Conservation (phyloP, 345 rosid genomes). For the Draba incana region DNA sequence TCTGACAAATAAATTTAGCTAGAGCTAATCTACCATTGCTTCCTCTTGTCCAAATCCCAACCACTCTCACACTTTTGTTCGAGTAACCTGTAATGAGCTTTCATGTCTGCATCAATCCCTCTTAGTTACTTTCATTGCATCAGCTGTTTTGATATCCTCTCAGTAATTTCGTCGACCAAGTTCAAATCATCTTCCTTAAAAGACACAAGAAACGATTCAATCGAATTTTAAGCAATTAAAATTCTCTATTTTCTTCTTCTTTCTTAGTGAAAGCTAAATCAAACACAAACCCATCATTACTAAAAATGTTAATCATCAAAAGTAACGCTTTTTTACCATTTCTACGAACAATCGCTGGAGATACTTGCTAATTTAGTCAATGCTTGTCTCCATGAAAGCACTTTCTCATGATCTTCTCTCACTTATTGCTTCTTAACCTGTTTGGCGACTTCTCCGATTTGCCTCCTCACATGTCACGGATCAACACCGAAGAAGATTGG, state of each 20-base stretch:
- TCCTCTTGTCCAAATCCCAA: slow-evolving; percentile 39
- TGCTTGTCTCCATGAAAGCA: slow-evolving; percentile 36
- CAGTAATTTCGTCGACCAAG: slow-evolving; percentile 35
- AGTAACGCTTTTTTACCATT: slow-evolving; percentile 30
- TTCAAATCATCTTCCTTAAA: slow-evolving; percentile 37
- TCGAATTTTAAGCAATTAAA: neutral
- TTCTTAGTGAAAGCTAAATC: too few species aligned
- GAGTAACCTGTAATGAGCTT: neutral
- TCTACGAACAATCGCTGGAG: slow-evolving; percentile 15
- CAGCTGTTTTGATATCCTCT: slow-evolving; percentile 12
- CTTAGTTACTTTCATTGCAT: neutral
- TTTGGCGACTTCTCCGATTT: slow-evolving; percentile 17
- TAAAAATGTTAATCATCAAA: too few species aligned
- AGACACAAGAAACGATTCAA: neutral
- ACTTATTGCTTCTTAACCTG: slow-evolving; percentile 33
- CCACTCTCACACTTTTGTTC: slow-evolving; percentile 15
- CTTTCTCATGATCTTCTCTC: slow-evolving; percentile 27
- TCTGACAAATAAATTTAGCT: slow-evolving; percentile 5
- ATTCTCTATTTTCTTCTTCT: neutral
- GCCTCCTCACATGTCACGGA: slow-evolving; percentile 32
- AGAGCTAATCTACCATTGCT: slow-evolving; percentile 28
- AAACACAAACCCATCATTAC: neutral
- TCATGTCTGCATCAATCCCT: slow-evolving; percentile 38
- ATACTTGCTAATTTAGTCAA: slow-evolving; percentile 14
- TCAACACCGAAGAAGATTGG: slow-evolving; percentile 40